Evolutionary conservation across 2,329 filamentous ascomycete genomes (phyloP).

Genomic region (Colletotrichum acutatum): DNA sequence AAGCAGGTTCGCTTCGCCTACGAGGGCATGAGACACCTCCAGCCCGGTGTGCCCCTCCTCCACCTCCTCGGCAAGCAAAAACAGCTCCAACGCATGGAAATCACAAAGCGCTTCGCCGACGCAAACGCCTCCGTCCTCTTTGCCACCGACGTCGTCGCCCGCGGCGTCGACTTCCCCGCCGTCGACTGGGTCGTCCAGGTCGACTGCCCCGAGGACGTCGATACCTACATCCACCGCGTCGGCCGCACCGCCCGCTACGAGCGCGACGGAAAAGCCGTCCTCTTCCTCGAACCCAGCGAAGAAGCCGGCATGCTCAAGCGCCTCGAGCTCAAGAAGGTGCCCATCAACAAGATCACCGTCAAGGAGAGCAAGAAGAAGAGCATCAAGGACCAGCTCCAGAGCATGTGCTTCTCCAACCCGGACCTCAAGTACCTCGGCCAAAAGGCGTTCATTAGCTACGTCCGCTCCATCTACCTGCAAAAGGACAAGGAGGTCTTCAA

Average conservation of each 20-base stretch:
- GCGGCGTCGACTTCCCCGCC: conserved; percentile 94
- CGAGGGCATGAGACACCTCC: conserved; percentile 90
- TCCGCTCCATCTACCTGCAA: conserved; percentile 85
- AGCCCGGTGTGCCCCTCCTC: conserved; percentile 91
- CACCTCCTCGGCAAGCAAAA: conserved; percentile 96
- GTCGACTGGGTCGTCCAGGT: conserved; percentile 99
- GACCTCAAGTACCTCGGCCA: conserved; percentile 95
- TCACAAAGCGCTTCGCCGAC: conserved; percentile 83
- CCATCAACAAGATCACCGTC: conserved; percentile 86
- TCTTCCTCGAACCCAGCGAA: conserved; percentile 93
- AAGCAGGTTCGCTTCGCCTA: conserved; percentile 98
- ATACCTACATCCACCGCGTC: conserved; percentile 97
- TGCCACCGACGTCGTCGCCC: conserved; percentile 93
- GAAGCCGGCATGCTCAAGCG: conserved; percentile 90
- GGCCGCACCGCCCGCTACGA: conserved; percentile 95
- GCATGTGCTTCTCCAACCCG: conserved; percentile 95
- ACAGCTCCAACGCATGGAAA: conserved; percentile 87
- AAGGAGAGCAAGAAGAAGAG: conserved; percentile 89
- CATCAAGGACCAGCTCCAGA: conserved; percentile 87
- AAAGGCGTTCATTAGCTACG: conserved; percentile 94
- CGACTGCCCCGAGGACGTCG: conserved; percentile 96
- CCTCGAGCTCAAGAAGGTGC: conserved; percentile 89
- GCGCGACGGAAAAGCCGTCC: conserved; percentile 84
- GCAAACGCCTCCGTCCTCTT: conserved; percentile 90
- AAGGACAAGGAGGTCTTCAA: conserved; percentile 94